Evolutionary conservation across 176 grass and related monocot genomes (phyloP), one percentile per base, ranked within the genome.

Genomic region (Carex myosuroides): DNA sequence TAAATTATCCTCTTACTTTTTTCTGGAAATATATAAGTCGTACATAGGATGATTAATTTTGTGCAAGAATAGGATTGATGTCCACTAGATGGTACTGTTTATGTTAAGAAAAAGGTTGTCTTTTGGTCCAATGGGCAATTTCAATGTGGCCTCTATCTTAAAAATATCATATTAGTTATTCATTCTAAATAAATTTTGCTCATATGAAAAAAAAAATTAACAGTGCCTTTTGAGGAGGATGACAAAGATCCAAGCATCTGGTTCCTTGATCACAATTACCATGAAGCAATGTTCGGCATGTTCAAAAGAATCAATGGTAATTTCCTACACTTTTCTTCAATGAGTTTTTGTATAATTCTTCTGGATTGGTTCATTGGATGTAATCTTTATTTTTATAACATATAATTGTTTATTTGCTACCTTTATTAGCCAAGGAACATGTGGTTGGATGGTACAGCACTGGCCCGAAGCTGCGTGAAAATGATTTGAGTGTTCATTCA

Each of bases 371-470:
- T 70, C 4, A 2, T 3, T 65, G 56, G 71, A 77, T 44, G 0
- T 62, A 65, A 13, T 54, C 13, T 81, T 9, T 76, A 79, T 9
- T 76, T 75, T 63, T 4, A 63, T 30, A 29, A 20, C 5, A 18
- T 18, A 42, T 73, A 65, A 81, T 57, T 87, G 18, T 80, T 84
- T 60, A 66, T 50, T 41, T 85, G 17, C 63, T 30, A 77, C 55
- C 18, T 71, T 58, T 22, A 87, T 59, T 53, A 99, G 96, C 96
- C 64, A 99, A 93, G 89, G 96, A 99, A 80, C 93, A 99, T 85
- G 96, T 99, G 56, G 96, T 99, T 52, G 96, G 96, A 70, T 99
- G 96, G 96, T 99, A 99, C 81, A 99, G 93, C 88, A 99, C 93
- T 21, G 96, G 96, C 44, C 96, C 96, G n/a, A 99, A 99, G 82